phyloP scores from a whole-genome alignment of 345 rosid genomes.

The Arabidopsis arenosa region DNA sequence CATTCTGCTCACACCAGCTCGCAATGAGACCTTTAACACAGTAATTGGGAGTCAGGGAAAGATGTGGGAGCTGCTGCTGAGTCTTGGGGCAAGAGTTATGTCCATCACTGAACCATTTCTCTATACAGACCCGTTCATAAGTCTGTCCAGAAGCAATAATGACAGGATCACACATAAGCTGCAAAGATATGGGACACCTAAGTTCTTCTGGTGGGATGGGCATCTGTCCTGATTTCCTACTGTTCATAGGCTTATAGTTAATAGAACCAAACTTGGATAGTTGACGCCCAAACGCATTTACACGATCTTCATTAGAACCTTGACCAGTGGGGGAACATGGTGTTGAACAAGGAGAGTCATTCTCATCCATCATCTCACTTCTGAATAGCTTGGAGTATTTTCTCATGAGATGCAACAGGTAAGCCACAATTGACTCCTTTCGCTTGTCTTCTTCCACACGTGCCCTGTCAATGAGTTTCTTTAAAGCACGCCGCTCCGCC shows the following conservation, averaged over 20 bases:
- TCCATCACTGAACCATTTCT: conserved; percentile 94
- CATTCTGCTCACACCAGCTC: conserved; percentile 95
- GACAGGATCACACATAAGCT: conserved; percentile 94
- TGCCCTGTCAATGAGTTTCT: conserved; percentile 91
- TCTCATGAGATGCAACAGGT: conserved; percentile 88
- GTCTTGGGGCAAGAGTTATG: conserved; percentile 91
- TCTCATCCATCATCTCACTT: conserved; percentile 79
- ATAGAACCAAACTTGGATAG: conserved; percentile 78
- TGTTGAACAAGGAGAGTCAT: conserved; percentile 85
- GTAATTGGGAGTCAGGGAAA: conserved; percentile 86
- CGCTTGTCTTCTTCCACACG: conserved; percentile 93
- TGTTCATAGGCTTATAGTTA: conserved; percentile 57
- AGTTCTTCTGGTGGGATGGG: conserved; percentile 88
- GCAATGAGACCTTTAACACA: conserved; percentile 92
- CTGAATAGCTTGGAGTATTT: conserved; percentile 92
- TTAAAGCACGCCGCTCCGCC: conserved; percentile 90
- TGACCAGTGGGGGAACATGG: conserved; percentile 88
- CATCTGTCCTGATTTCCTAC: conserved; percentile 68
- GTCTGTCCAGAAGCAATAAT: conserved; percentile 98
- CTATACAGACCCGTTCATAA: conserved; percentile 87
- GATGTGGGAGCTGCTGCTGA: conserved; percentile 88
- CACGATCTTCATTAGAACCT: conserved; percentile 60
- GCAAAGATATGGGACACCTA: conserved; percentile 94
- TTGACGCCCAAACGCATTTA: conserved; percentile 72
- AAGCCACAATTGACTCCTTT: conserved; percentile 92